Percentiles rank a stretch among this genome's conserved stretches.
Evolutionary conservation across 371 early-diverging fungal genomes (phyloP).

Genomic region (Thermomucor indicae-seudaticae): DNA sequence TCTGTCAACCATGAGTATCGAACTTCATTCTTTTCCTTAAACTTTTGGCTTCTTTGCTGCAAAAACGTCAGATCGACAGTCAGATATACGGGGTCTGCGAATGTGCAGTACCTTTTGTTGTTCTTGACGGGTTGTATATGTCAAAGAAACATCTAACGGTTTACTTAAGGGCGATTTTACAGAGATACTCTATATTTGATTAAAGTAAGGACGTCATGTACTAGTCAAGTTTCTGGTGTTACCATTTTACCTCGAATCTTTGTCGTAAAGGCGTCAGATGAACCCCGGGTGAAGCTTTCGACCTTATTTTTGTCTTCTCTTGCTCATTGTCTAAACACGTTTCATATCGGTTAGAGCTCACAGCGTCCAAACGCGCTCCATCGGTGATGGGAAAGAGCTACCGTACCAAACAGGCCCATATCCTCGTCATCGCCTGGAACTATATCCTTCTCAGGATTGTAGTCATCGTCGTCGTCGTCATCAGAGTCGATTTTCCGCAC

Average conservation of each 20-base stretch:
- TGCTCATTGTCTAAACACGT: no score
- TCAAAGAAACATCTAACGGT: neutral
- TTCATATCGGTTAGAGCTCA: no score
- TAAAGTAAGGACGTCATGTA: no score
- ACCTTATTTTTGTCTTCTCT: neutral
- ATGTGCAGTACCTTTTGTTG: constrained; percentile 1
- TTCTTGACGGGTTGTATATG: constrained; percentile 2
- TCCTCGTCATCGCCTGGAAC: constrained; percentile 22
- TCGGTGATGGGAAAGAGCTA: neutral
- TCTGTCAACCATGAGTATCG: constrained; percentile 88
- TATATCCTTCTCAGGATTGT: constrained; percentile 24
- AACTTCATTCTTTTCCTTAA: constrained; percentile 81
- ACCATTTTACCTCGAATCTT: constrained; percentile 11
- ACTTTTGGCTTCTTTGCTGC: constrained; percentile 51
- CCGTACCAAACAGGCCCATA: constrained; percentile 21
- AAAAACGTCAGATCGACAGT: neutral
- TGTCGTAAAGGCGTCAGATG: constrained; percentile 12
- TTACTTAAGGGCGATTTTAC: constrained; percentile 3
- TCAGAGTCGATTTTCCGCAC: constrained; percentile 9
- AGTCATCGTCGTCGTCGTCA: constrained; percentile 32
- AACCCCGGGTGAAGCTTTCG: no score
- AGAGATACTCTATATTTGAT: constrained; percentile 3
- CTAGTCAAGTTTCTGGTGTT: neutral
- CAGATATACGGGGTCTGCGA: neutral
- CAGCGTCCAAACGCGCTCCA: neutral